Evolutionary conservation across 495 filamentous ascomycete species (phyloP), one percentile per base, ranked within the genome.

Genomic region (Bathelium albidoporum): DNA sequence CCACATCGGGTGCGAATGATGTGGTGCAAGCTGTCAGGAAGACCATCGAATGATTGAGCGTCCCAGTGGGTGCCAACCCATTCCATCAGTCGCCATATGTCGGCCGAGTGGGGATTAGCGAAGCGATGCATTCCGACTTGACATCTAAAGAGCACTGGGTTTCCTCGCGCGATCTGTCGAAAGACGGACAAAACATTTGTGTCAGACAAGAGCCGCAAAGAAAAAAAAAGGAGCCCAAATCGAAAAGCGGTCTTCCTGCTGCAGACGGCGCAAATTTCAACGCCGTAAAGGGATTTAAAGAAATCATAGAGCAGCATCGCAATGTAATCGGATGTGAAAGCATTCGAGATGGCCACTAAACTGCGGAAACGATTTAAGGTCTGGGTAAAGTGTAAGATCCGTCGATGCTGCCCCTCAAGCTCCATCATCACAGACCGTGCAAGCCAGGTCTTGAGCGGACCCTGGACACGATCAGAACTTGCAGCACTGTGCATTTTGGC

Each of bases 51-150:
- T n/a, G 49, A 55, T 7, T 10, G 22, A 29, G 22, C 24, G 11
- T 55, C 49, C 49, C 49, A 55, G 49, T 55, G 49, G 10, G 22
- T 9, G 24, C 49, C 49, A 29, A 55, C 49, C 49, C 49, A 55
- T 20, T 55, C 49, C 22, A 55, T 55, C 24, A 55, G 29, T 9
- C 49, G 12, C 49, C 49, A 55, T 10, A 55, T 29, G 24, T 55
- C 49, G 24, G 49, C 49, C 5, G 49, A 55, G 9, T 20, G 49
- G 10, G 49, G 49, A 24, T 55, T 55, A 16, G 49, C 49, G 24
- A 55, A 55, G 7, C 49, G 49, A 29, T 55, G 12, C 49, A 29
- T 55, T 3, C 49, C 12, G 5, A 55, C 16, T 28, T 55, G 49
- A 9, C 24, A 24, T n/a, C 49, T 29, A 29, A 55, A 55, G 0